Base-by-base conservation (phyloP, 306 rosid genomes). In the Cyclanthera cordifolia region DNA sequence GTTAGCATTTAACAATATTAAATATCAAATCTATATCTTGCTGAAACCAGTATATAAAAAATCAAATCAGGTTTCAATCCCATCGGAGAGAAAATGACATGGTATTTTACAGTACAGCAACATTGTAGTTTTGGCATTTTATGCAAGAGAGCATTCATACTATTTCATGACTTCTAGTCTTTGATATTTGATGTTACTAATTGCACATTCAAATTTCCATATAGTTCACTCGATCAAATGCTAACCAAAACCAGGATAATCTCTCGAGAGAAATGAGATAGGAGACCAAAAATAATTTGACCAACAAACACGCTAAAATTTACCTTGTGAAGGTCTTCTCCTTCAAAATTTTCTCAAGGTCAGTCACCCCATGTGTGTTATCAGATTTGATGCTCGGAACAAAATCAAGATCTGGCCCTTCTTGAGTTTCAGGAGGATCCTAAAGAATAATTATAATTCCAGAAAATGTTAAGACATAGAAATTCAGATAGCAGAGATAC, bases 271-370 rank as follows among this genome's bases (percentile, higher is more conserved):
- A 65, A 39, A 7, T 45, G 70, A 46, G 70, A 13, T 1, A 7
- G 13, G 53, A 12, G 32, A 60, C 49, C 19, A 60, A 10, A 60
- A 19, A 37, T 17, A 60, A 60, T 2, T 37, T 60, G 28, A 43
- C 34, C 69, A 43, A 21, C 50, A 41, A 14, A 13, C 51, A 63
- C 70, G 21, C 52, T 21, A 43, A 70, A 75, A 70, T 87, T 68
- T 79, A 77, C 99, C 96, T 93, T 71, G 91, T 80, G 71, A 89
- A 90, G 53, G 96, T 90, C 82, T 90, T 93, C 80, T 87, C 91
- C 85, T 81, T 84, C 73, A 93, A 75, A 50, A 93, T 78, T 71
- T 87, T 79, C 82, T 93, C 95, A 53, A 93, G 90, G 63, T 86
- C 91, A 23, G 82, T 78, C 58, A 88, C 77, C 59, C 82, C 82